Evolutionary conservation across 345 rosid species (phyloP).

Genomic region (Bruguiera sexangula): DNA sequence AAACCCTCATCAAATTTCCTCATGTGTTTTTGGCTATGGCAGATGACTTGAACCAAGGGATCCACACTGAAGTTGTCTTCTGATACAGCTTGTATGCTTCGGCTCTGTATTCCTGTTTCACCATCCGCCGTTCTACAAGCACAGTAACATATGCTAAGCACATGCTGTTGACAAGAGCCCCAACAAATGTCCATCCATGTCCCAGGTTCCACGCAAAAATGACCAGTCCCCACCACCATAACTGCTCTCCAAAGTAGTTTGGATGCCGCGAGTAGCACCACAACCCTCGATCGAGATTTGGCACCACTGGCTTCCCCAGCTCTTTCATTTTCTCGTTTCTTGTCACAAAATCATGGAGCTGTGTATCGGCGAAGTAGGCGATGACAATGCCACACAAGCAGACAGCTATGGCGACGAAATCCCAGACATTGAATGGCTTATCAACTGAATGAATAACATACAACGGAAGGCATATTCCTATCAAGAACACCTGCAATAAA

Average conservation of each 20-base stretch:
- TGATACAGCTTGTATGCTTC: constrained; percentile 82
- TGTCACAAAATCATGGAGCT: constrained; percentile 70
- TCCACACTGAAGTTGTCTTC: constrained; percentile 86
- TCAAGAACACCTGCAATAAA: constrained; percentile 61
- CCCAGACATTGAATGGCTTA: constrained; percentile 60
- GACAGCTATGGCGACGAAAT: constrained; percentile 53
- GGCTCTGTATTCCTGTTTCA: constrained; percentile 69
- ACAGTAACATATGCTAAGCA: constrained; percentile 77
- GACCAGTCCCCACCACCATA: constrained; percentile 98
- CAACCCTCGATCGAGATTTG: constrained; percentile 70
- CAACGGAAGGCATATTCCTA: constrained; percentile 75
- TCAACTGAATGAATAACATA: constrained; percentile 60
- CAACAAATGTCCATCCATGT: constrained; percentile 67
- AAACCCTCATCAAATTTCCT: constrained; percentile 14
- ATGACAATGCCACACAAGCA: constrained; percentile 59
- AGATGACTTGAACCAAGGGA: constrained; percentile 83
- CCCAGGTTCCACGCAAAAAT: constrained; percentile 85
- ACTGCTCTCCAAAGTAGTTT: constrained; percentile 88
- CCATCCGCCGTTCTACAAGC: constrained; percentile 80
- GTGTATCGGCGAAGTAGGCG: constrained; percentile 81
- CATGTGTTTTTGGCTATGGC: constrained; percentile 18
- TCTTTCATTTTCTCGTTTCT: constrained; percentile 62
- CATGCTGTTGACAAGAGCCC: constrained; percentile 62
- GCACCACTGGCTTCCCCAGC: constrained; percentile 66
- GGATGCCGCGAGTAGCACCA: constrained; percentile 91